Base-by-base conservation (phyloP, 768 basidiomycete genomes). In the Punctularia strigosozonata region DNA sequence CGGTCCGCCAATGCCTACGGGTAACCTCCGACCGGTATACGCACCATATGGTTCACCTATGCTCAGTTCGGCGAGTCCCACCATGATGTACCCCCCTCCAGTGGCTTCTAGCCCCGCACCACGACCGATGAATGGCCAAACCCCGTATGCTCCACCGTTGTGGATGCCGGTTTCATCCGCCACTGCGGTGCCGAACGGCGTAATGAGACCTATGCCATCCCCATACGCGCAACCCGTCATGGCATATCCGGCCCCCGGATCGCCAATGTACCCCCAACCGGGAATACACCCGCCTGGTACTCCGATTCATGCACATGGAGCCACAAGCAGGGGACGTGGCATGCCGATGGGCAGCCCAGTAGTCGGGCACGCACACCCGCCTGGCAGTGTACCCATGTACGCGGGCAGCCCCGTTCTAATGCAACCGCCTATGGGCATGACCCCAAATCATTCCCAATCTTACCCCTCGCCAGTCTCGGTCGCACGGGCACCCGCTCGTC, bases 321-420 rank as follows among this genome's bases (percentile, higher is more conserved):
- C 6, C 48, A 30, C 28, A 30, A 10, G 15, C 10, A 30, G 10
- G 10, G 68, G 68, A 17, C 75, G 73, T 19, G 66, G 62, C 37
- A 60, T 81, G 59, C 57, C 71, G 12, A 59, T 80, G 55, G 71
- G 85, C 59, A 85, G 81, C 52, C 84, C 84, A n/a, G 71, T 70
- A n/a, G 66, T 82, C 61, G 58, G 71, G 24, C 71, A 71, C 53
- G 68, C 74, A 3, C 54, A 52, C 35, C 33, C 33, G n/a, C 60
- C 62, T 18, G 59, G 68, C 31, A 58, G 51, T 26, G 51, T 49
- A 5, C 53, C 66, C 13, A 76, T 84, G 71, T 85, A 83, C 54
- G 68, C 65, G 4, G 59, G 68, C 25, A 84, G 80, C 50, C 82
- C 83, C 8, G 74, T 77, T 14, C 54, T 86, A 54, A 71, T 86